These are phyloP conservation scores for Trichoderma aggressivum DNA, from an alignment of 2,329 filamentous ascomycete genomes.

Conservation along the genomic window DNA sequence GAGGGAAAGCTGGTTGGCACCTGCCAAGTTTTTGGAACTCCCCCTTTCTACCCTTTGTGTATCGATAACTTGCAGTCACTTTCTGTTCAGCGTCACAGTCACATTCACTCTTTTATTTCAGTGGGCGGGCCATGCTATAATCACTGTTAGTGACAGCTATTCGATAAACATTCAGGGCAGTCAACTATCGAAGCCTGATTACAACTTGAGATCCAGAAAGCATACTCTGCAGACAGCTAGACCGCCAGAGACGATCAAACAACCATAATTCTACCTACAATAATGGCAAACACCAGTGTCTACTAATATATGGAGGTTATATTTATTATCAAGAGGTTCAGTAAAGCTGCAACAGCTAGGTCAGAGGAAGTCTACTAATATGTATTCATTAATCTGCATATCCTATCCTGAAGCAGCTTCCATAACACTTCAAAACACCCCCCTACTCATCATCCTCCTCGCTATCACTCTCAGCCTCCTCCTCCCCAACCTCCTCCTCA, in stretches of 20 bases:
- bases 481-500: conserved; percentile 49
- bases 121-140: too few species aligned
- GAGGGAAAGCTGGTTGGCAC: too few species aligned
- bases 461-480: conserved; percentile 40
- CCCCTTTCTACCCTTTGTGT: too few species aligned
- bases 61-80: too few species aligned
- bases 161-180: background rate
- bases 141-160: background rate
- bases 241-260: background rate
- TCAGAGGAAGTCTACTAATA: background rate
- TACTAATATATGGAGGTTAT: too few species aligned
- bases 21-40: too few species aligned
- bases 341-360: too few species aligned
- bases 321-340: too few species aligned
- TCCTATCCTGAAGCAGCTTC: background rate
- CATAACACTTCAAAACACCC: too few species aligned
- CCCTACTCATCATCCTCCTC: conserved; percentile 27
- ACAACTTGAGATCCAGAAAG: background rate
- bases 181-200: fast-evolving
- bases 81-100: too few species aligned
- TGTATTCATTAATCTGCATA: background rate
- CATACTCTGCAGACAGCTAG: background rate
- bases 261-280: background rate
- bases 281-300: background rate
- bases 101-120: too few species aligned